Conservation (phyloP, 805 yeast genomes). For the Kurtzmaniella cleridarum region DNA sequence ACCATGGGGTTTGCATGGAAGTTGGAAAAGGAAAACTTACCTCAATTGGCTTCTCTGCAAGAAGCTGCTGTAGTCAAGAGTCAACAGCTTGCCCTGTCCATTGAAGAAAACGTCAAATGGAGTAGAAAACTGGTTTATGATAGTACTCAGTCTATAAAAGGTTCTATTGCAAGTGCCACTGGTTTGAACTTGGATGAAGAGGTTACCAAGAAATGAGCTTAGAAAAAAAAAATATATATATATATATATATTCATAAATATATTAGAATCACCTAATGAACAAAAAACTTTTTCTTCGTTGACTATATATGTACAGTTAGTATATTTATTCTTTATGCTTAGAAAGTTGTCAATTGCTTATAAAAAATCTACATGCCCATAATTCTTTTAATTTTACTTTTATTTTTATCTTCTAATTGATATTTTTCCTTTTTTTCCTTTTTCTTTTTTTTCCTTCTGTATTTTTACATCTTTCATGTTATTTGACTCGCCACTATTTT, state of each 20-base stretch:
- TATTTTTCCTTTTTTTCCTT: background rate
- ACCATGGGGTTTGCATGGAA: conserved; percentile 53
- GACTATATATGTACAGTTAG: no score
- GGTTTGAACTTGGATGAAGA: conserved; percentile 65
- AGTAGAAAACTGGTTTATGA: conserved; percentile 33
- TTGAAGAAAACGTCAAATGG: conserved; percentile 38
- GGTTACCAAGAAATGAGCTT: conserved; percentile 43
- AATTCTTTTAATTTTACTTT: no score
- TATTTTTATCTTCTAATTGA: background rate
- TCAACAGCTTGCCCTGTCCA: conserved; percentile 35
- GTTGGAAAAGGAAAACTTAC: conserved; percentile 55
- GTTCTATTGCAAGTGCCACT: conserved; percentile 48
- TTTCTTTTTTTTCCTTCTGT: background rate
- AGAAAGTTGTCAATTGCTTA: no score
- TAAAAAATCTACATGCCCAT: no score
- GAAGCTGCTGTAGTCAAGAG: conserved; percentile 42
- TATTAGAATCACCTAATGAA: no score
- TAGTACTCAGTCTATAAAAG: conserved; percentile 35
- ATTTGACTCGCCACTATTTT: no score
- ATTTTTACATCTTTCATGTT: background rate
- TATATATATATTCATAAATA: no score
- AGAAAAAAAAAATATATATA: no score
- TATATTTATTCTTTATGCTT: no score
- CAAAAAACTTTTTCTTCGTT: no score
- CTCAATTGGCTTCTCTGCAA: conserved; percentile 62